These are phyloP conservation scores for Thozetella sp. DNA, from an alignment of 495 filamentous ascomycete genomes.

Conservation along the genomic window DNA sequence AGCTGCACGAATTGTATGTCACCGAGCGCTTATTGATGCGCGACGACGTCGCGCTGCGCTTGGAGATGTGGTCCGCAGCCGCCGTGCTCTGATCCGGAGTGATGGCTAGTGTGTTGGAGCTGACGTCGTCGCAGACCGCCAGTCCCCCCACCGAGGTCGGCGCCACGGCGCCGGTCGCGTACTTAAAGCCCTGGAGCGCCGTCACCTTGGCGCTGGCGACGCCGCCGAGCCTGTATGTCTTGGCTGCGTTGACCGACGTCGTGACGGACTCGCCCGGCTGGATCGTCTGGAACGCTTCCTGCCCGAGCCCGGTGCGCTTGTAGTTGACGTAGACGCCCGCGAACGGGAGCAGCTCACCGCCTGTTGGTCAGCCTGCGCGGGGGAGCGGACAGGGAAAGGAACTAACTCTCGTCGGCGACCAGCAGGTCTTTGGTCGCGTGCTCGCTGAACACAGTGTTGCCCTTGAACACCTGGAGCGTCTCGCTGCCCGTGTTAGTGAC, in stretches of 20 bases:
- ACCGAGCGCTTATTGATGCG: slow-evolving; percentile 24
- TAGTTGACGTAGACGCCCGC: slow-evolving; percentile 28
- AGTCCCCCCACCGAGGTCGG: slow-evolving; percentile 16
- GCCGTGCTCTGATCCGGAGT: slow-evolving; percentile 21
- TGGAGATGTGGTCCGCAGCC: slow-evolving; percentile 17
- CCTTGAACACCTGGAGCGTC: slow-evolving; percentile 27
- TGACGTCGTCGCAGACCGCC: slow-evolving; percentile 12
- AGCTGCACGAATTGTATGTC: slow-evolving; percentile 17
- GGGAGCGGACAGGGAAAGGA: not conserved
- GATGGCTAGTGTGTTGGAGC: slow-evolving; percentile 17
- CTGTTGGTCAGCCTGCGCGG: not conserved
- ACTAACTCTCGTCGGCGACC: slow-evolving; percentile 18
- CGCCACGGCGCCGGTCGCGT: slow-evolving; percentile 18
- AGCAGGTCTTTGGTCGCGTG: slow-evolving; percentile 26
- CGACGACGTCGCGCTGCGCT: slow-evolving; percentile 10
- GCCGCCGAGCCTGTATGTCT: slow-evolving; percentile 19
- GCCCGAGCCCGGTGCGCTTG: slow-evolving; percentile 15
- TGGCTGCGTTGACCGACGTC: slow-evolving; percentile 21
- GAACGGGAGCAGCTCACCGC: slow-evolving; percentile 22
- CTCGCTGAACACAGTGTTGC: slow-evolving; percentile 25
- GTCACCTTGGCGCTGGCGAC: slow-evolving; percentile 13
- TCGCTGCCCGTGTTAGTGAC: slow-evolving; percentile 27
- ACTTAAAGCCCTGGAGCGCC: slow-evolving; percentile 26
- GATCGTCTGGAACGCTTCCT: slow-evolving; percentile 25
- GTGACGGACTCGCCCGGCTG: slow-evolving; percentile 24